These are phyloP conservation scores for Leucocoprinus birnbaumii DNA, from an alignment of 768 basidiomycete genomes.

Conservation along the genomic window DNA sequence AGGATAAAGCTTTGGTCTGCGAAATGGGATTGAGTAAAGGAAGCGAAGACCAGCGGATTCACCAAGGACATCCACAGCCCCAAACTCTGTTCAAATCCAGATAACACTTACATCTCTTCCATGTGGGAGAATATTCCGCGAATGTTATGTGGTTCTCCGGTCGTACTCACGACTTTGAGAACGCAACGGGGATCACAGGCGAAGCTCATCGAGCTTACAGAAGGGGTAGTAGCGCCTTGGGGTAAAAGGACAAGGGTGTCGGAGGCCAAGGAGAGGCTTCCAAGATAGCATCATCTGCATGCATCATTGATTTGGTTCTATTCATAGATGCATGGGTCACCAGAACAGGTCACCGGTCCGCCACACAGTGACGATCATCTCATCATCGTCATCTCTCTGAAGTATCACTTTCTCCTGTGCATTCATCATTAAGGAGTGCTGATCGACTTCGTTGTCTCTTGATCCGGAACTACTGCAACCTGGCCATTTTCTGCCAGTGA, in stretches of 20 bases:
- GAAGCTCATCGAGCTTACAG: background rate
- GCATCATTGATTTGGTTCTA: too few relatives aligned
- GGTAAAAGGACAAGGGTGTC: background rate
- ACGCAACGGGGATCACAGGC: constrained; percentile 12
- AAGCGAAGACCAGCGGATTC: background rate
- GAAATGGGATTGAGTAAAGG: background rate
- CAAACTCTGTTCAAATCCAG: background rate
- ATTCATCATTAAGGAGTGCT: too few relatives aligned
- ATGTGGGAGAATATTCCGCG: constrained; percentile 17
- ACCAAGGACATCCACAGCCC: background rate
- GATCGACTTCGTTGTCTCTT: too few relatives aligned
- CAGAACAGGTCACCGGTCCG: too few relatives aligned
- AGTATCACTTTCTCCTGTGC: too few relatives aligned
- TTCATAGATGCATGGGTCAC: too few relatives aligned
- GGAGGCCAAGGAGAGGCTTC: background rate
- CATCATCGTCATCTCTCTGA: too few relatives aligned
- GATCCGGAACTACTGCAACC: too few relatives aligned
- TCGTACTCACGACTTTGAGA: constrained; percentile 24
- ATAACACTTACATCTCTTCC: constrained; percentile 22
- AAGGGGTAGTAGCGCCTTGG: background rate
- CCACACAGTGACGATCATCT: too few relatives aligned
- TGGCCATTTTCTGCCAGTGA: too few relatives aligned
- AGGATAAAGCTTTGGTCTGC: constrained; percentile 17
- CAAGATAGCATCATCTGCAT: too few relatives aligned
- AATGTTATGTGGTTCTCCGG: constrained; percentile 13